Evolutionary conservation across 768 basidiomycete species (phyloP), one percentile per base, ranked within the genome.

Genomic region (Lentinula lateritia): DNA sequence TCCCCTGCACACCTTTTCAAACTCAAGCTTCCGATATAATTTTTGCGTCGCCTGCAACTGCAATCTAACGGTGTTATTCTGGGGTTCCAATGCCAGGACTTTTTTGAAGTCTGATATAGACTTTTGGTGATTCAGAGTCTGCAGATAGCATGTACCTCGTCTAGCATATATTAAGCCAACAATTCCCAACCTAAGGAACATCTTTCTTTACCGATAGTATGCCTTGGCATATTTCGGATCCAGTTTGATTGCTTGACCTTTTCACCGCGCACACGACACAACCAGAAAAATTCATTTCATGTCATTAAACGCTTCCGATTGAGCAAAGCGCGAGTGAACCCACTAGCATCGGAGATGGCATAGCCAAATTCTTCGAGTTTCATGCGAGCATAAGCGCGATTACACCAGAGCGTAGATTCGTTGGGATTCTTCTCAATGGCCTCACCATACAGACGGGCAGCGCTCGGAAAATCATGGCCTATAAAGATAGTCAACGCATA

Each of bases 351-450:
- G 34, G 78, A 76, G 32, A 96, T 82, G 15, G 95, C 97, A 69
- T 95, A 94, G 3, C 97, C 97, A 68, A 90, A 89, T 75, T 99
- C 82, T 32, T 99, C 91, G 60, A 98, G 74, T 76, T 92, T 97
- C 74, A 95, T 93, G 55, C 96, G 84, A 13, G 92, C 83, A 74
- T 93, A 92, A 2, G 97, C 94, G 41, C 96, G 84, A 74, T 98
- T 98, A 70, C 90, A 95, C 90, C 92, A 98, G 57, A 96, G 73
- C 13, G 93, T 95, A 57, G 94, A 77, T 67, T 98, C 96, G 60
- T 79, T 78, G 0, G 94, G 95, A 71, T 99, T 95, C 70, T 88
- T 83, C 65, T 89, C 86, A 66, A 98, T 90, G 2, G 96, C 93
- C 41, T 86, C 75, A 2, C 89, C 83, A 72, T 98, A 99, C 41